phyloP scores from a whole-genome alignment of 768 basidiomycete species.

The Suillus plorans region DNA sequence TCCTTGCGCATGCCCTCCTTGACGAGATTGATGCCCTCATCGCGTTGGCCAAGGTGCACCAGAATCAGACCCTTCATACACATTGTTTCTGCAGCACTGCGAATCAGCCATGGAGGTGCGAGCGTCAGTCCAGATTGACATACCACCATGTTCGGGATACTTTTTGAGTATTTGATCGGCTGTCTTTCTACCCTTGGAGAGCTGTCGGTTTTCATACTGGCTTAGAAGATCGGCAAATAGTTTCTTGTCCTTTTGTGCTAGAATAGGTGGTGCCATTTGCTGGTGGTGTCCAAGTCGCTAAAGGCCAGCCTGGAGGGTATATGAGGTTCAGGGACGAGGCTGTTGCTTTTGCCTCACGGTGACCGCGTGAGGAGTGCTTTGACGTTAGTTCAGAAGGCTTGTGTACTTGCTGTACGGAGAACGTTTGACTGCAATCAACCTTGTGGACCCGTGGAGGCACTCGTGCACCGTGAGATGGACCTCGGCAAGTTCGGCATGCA shows the following conservation, averaged over 20 bases:
- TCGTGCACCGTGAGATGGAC: neutral
- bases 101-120: neutral
- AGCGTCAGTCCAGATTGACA: slow-evolving; percentile 19
- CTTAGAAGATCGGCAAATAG: slow-evolving; percentile 87
- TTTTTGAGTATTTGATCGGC: slow-evolving; percentile 95
- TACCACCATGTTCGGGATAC: slow-evolving; percentile 94
- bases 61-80: slow-evolving; percentile 95
- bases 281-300: neutral
- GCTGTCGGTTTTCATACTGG: slow-evolving; percentile 85
- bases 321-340: neutral
- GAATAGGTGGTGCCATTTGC: slow-evolving; percentile 27
- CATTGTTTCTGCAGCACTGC: slow-evolving; percentile 68
- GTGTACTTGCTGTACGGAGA: neutral
- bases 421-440: neutral
- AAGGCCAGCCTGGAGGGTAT: neutral
- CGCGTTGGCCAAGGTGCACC: slow-evolving; percentile 76
- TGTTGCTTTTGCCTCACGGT: slow-evolving; percentile 4
- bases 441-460: neutral
- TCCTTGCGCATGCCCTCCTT: slow-evolving; percentile 82
- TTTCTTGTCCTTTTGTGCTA: slow-evolving; percentile 80
- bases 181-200: slow-evolving; percentile 86
- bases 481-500: slow-evolving; percentile 1
- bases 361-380: neutral
- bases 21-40: slow-evolving; percentile 79
- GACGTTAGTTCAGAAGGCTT: slow-evolving; percentile 1